Percentiles rank a stretch among this genome's conserved stretches.
These are phyloP conservation scores for Emericellopsis terricola DNA, from an alignment of 495 filamentous ascomycete species.

Conservation along the genomic window DNA sequence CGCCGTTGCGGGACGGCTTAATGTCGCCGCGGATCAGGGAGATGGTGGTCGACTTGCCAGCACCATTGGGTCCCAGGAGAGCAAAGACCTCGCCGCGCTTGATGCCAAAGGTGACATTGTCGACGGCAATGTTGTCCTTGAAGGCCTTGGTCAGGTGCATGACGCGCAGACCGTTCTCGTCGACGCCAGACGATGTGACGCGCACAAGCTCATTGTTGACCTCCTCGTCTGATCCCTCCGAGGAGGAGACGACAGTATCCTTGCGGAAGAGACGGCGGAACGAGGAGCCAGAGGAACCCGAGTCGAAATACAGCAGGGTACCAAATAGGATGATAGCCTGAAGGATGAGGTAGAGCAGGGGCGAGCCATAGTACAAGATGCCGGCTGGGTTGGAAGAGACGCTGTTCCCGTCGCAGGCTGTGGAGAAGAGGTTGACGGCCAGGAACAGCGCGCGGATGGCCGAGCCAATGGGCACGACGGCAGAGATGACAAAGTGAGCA, in stretches of 20 bases:
- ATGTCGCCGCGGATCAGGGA: constrained; percentile 72
- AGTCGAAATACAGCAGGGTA: constrained; percentile 54
- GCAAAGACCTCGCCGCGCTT: constrained; percentile 65
- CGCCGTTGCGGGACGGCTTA: constrained; percentile 35
- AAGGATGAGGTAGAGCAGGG: constrained; percentile 56
- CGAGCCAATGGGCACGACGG: constrained; percentile 50
- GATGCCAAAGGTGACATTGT: constrained; percentile 69
- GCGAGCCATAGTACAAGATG: constrained; percentile 57
- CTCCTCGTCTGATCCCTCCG: constrained; percentile 24
- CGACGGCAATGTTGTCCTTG: constrained; percentile 49
- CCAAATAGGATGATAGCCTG: constrained; percentile 50
- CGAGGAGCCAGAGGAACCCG: constrained; percentile 34
- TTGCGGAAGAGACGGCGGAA: constrained; percentile 22
- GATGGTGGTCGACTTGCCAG: constrained; percentile 77
- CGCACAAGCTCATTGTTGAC: constrained; percentile 25
- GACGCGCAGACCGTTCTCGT: constrained; percentile 54
- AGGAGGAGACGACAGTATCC: constrained; percentile 7
- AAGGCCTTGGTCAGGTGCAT: constrained; percentile 63
- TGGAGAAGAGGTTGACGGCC: constrained; percentile 59
- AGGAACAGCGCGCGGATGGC: constrained; percentile 53
- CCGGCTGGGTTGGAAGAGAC: constrained; percentile 49
- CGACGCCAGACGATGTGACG: constrained; percentile 18
- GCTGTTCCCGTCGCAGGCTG: constrained; percentile 42
- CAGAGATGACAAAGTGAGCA: constrained; percentile 48
- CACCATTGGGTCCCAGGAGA: constrained; percentile 74